Evolutionary conservation across 805 yeast species (phyloP), one percentile per base, ranked within the genome.

Genomic region (Priceomyces medius): DNA sequence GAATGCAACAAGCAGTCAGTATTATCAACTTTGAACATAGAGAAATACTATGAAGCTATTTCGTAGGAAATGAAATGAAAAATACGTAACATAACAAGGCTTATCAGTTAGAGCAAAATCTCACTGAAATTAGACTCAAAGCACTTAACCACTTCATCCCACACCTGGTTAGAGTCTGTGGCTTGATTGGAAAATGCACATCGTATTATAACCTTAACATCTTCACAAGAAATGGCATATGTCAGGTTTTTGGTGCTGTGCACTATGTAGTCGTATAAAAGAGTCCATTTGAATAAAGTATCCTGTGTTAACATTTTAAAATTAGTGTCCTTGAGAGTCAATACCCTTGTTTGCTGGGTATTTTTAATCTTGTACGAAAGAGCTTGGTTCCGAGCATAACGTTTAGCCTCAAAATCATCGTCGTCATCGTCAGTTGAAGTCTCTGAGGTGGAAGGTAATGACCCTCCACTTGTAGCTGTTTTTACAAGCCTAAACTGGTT

Each of bases 281-380:
- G 58, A 2, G 68, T 54, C 43, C 62, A 50, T 44, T 60, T 55
- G 7, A 71, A 47, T 4, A 73, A 48, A n/a, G 59, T 56, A 3
- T 62, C 35, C 44, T 75, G 79, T 26, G 54, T 51, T 3, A 63
- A 51, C 3, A 61, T 13, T 10, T 42, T 36, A 5, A 35, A 31
- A 18, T 43, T 34, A 17, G 14, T 27, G 10, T 34, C 29, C 8
- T 38, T 37, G 3, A 44, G 33, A 0, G 48, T 46, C 1, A 65
- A 40, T 7, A 50, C 44, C n/a, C 56, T 56, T 1, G 65, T 57
- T 3, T 43, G 37, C 8, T 41, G 35, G 3, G 37, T 12, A 13
- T 24, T 12, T 24, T 53, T 58, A 12, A 64, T 44, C 18, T 44
- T 39, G 26, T 48, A 54, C 13, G 56, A 41, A 20, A 59, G 37